A percentile compares a stretch with the other conserved stretches of the same genome.
These are phyloP conservation scores for Metahyphopichia silvanorum DNA, from an alignment of 805 yeast species.

Conservation along the genomic window DNA sequence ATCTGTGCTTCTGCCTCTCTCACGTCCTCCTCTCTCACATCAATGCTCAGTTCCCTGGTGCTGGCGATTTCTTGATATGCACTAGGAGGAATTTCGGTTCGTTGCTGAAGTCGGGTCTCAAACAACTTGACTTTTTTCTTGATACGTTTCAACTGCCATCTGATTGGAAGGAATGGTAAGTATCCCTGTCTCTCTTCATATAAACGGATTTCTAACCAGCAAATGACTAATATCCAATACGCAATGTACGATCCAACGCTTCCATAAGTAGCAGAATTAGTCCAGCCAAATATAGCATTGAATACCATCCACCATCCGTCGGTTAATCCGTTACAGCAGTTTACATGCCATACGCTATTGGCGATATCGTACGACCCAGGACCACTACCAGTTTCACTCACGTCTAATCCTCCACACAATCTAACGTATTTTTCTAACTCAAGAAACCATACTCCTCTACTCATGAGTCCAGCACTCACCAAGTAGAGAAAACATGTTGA, in stretches of 20 bases:
- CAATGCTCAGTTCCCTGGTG: not conserved
- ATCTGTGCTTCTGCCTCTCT: slow-evolving; percentile 4
- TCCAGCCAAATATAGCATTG: slow-evolving; percentile 91
- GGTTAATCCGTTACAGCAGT: slow-evolving; percentile 89
- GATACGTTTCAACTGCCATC: slow-evolving; percentile 56
- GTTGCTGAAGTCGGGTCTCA: slow-evolving; percentile 13
- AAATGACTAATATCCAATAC: slow-evolving; percentile 63
- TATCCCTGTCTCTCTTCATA: slow-evolving; percentile 57
- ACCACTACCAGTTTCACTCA: slow-evolving; percentile 85
- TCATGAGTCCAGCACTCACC: slow-evolving; percentile 83
- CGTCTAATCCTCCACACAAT: slow-evolving; percentile 76
- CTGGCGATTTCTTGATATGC: not conserved
- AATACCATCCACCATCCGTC: slow-evolving; percentile 92
- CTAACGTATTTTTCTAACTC: slow-evolving; percentile 76
- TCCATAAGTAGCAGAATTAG: slow-evolving; percentile 88
- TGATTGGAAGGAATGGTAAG: slow-evolving; percentile 58
- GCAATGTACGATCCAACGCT: slow-evolving; percentile 69
- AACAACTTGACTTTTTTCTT: slow-evolving; percentile 31
- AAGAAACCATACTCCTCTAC: slow-evolving; percentile 87
- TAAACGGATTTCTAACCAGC: slow-evolving; percentile 37
- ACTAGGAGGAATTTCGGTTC: too few relatives aligned
- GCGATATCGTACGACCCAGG: slow-evolving; percentile 88
- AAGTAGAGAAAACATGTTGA: slow-evolving; percentile 80
- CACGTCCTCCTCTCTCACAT: not conserved
- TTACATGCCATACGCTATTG: slow-evolving; percentile 87